Percentiles rank a stretch among this genome's conserved stretches.
Evolutionary conservation across 805 yeast species (phyloP).

Genomic region (Yamadazyma ubonensis): DNA sequence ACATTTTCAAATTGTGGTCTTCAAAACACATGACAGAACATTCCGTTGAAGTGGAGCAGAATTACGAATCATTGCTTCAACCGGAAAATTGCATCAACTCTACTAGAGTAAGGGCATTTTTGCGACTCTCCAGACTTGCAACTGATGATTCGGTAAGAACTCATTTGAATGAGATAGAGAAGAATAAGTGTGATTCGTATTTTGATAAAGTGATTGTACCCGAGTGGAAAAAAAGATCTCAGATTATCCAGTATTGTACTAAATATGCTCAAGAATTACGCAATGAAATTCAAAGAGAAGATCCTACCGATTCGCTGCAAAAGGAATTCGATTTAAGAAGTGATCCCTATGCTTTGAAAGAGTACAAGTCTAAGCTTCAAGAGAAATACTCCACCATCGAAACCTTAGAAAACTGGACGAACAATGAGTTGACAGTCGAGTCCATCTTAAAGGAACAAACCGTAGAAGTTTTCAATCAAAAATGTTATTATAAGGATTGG

Average conservation of each 20-base stretch:
- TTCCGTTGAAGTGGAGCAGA: not conserved
- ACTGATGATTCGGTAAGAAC: conserved; percentile 42
- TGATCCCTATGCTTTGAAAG: conserved; percentile 39
- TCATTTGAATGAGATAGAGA: conserved; percentile 33
- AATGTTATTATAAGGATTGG: conserved; percentile 41
- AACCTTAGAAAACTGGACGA: conserved; percentile 35
- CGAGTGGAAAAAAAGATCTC: conserved; percentile 36
- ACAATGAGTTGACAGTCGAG: conserved; percentile 36
- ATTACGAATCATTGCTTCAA: conserved; percentile 17
- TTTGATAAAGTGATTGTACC: conserved; percentile 29
- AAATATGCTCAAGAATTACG: conserved; percentile 26
- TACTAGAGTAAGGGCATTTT: conserved; percentile 35
- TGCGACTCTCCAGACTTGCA: conserved; percentile 36
- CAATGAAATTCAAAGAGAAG: conserved; percentile 10
- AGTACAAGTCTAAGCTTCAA: conserved; percentile 21
- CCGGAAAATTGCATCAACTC: conserved; percentile 36
- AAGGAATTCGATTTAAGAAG: conserved; percentile 28
- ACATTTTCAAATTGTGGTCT: conserved; percentile 8
- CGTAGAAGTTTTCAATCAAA: conserved; percentile 30
- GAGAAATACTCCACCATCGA: conserved; percentile 26
- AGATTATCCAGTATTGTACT: conserved; percentile 30
- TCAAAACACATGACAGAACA: not conserved
- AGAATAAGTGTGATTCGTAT: conserved; percentile 27
- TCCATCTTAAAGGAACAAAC: conserved; percentile 34
- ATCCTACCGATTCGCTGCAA: conserved; percentile 3